Evolutionary conservation across 768 basidiomycete genomes (phyloP).

Genomic region (Mycena rosella): DNA sequence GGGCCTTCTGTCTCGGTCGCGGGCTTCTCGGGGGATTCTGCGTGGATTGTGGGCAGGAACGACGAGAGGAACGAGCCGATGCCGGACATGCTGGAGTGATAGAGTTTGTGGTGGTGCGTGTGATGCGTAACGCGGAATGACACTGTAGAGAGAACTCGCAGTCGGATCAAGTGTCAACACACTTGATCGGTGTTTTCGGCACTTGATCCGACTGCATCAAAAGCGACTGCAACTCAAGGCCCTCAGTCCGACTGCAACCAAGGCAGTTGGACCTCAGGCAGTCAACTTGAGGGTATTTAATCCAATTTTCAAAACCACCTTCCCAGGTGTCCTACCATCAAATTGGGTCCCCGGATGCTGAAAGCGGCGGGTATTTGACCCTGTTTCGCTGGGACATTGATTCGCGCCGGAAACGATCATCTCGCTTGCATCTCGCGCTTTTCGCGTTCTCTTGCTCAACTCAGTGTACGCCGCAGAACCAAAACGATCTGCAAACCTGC

Average conservation of each 20-base stretch:
- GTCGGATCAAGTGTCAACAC: background rate
- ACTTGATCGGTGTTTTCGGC: background rate
- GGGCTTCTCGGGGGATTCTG: too few species aligned
- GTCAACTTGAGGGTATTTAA: background rate
- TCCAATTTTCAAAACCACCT: background rate
- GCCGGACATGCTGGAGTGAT: too few species aligned
- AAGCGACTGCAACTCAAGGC: background rate
- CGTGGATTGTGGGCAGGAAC: too few species aligned
- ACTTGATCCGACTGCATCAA: background rate
- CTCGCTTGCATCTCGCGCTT: background rate
- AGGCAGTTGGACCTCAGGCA: background rate
- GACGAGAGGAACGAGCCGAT: too few species aligned
- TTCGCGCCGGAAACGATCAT: background rate
- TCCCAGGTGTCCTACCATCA: background rate
- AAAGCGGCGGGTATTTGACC: background rate
- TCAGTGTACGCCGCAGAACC: background rate
- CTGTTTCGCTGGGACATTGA: background rate
- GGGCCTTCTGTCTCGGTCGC: background rate
- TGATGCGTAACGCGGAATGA: too few species aligned
- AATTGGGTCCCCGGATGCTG: background rate
- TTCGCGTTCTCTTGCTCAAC: too few species aligned
- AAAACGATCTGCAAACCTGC: too few species aligned
- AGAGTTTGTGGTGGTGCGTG: too few species aligned
- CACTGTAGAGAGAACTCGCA: background rate
- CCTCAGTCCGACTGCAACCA: background rate